Base-by-base conservation (phyloP, 108 stramenopile genomes). In the Skeletonema tropicum region DNA sequence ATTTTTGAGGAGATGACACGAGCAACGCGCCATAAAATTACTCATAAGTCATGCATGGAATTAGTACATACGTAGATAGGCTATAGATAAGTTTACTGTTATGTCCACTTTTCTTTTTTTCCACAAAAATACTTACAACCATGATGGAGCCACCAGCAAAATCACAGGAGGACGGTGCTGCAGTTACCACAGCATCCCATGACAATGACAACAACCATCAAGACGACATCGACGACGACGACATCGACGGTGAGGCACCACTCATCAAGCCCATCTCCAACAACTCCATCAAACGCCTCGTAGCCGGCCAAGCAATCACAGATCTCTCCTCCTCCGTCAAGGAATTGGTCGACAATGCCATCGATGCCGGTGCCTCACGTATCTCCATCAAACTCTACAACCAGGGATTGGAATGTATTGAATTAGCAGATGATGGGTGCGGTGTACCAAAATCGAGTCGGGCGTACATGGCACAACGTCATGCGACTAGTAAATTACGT, bases 311-410 rank as follows among this genome's bases (percentile, higher is more conserved):
- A 80, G 97, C 93, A 39, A 81, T 97, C 6, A 76, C 85, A 3
- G 94, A 96, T 73, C 79, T 97, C 12, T 38, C 92, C 29, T 85
- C 86, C 42, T 85, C 91, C 12, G 95, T 97, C 30, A 97, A 97
- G 68, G 97, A 97, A 77, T 77, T 97, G 63, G 79, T 97, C 19
- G 97, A 97, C 75, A 97, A 97, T 75, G 73, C 95, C 9, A 83
- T 97, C 17, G 97, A 97, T 68, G 90, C 94, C 10, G 84, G 86
- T 25, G 89, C 91, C 26, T 84, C 68, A 6, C 80, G 76, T n/a
- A 86, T 96, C 41, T 85, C 87, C 60, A 91, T 93, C 52, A 89
- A 88, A 32, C 62, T 93, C 30, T 84, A 92, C 73, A 84, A 90
- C 73, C 90, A 89, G 71, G 94, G 96, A 5, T 63, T 88, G 6